Evolutionary conservation across 768 basidiomycete species (phyloP), one percentile per base, ranked within the genome.

Genomic region (Kockovaella imperatae): DNA sequence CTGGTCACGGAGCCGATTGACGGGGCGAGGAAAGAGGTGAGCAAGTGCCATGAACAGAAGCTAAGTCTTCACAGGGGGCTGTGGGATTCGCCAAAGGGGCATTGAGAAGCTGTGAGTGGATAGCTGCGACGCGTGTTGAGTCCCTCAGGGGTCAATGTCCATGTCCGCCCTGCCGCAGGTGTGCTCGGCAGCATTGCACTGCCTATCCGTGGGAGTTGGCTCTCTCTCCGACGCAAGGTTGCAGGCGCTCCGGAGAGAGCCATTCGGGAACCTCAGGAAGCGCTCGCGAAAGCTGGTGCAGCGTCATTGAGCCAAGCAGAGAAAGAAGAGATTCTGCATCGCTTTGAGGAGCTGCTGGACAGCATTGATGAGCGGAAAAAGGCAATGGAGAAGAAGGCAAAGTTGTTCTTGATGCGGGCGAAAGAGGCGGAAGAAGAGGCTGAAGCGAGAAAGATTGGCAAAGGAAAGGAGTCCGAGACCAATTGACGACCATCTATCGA

Each of bases 11-110:
- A 75, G 44, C 75, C 75, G 0, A 46, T 73, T 13, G 58, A 68
- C 45, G 75, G 74, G 0, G 73, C 60, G 24, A 64, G 70, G 62
- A 69, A 73, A 51, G 71, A 73, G 60, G 73, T 73, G 29, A 46
- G 59, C 45, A 7, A 1, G 24, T 26, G 34, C 14, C 13, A 25
- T 21, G 21, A 6, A 24, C 32, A 32, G 28, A 8, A 21, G 39
- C 60, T 62, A 44, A 58, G n/a, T 13, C 23, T 29, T 1, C 34
- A 14, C 36, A 74, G 68, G 74, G 74, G 20, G 57, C 65, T 28
- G 18, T 69, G 3, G 74, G 74, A 3, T 68, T 64, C 7, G 50
- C 73, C 49, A 73, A 73, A 52, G 74, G 74, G 1, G 60, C 66
- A 21, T 70, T 67, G 15, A 45, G 72, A 44, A 69, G 70, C 30